Evolutionary conservation across 805 yeast genomes (phyloP).

Genomic region (Monosporozyma aerobia): DNA sequence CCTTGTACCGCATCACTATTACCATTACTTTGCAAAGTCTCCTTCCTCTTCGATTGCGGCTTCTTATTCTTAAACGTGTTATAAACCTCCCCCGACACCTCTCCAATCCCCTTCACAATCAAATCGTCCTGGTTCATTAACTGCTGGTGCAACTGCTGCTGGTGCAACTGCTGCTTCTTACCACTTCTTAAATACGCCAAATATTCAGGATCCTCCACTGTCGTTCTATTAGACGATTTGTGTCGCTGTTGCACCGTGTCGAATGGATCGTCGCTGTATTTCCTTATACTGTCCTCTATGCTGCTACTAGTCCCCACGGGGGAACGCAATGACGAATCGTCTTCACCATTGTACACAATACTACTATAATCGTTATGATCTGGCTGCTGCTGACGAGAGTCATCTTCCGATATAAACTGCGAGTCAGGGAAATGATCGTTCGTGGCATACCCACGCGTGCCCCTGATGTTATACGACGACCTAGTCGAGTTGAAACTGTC

Average conservation of each 20-base stretch:
- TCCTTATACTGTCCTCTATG: neutral
- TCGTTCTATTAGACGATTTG: constrained; percentile 5
- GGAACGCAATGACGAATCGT: constrained; percentile 2
- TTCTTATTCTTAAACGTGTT: constrained; percentile 10
- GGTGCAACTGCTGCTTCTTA: neutral
- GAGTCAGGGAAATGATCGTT: neutral
- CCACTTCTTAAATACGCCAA: constrained; percentile 4
- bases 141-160: neutral
- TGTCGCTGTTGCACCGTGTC: constrained; percentile 9
- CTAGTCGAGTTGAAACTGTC: neutral
- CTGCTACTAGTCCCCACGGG: neutral
- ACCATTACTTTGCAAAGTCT: too few relatives aligned
- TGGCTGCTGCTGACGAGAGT: neutral
- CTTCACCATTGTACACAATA: neutral
- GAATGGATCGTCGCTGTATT: neutral
- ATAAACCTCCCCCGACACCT: constrained; percentile 8
- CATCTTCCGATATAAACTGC: neutral
- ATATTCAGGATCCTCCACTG: constrained; percentile 7
- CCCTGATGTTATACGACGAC: neutral
- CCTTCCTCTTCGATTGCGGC: neutral
- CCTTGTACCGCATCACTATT: neutral
- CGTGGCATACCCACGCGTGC: neutral
- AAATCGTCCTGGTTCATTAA: constrained; percentile 6
- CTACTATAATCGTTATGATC: neutral
- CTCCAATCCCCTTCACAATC: constrained; percentile 6